Percentiles rank a stretch among this genome's conserved stretches.
Conservation (phyloP, 148 eudicot genomes). For the Diospyros kaki region DNA sequence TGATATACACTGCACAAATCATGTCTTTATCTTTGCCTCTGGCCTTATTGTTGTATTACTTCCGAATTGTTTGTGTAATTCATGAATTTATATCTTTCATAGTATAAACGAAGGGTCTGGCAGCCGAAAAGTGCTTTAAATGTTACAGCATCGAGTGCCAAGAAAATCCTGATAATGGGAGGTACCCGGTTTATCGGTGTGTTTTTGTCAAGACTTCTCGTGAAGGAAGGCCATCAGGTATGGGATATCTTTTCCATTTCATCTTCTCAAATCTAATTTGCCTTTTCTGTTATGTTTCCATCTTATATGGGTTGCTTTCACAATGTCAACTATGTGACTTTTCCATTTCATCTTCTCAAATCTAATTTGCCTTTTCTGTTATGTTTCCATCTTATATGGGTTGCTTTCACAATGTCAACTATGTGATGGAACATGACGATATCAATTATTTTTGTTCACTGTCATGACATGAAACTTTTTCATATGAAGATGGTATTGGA, state of each 20-base stretch:
- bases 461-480: too few species aligned
- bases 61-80: not conserved
- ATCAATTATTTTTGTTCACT: too few species aligned
- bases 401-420: too few species aligned
- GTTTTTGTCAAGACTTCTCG: slow-evolving; percentile 84
- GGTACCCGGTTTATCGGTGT: slow-evolving; percentile 93
- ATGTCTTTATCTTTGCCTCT: not conserved
- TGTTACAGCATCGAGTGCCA: slow-evolving; percentile 70
- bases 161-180: slow-evolving; percentile 94
- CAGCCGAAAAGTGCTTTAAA: slow-evolving; percentile 61
- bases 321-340: too few species aligned
- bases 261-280: too few species aligned
- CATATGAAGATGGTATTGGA: too few species aligned
- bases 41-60: not conserved
- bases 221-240: slow-evolving; percentile 95
- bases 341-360: not conserved
- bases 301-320: too few species aligned
- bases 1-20: not conserved
- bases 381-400: not conserved
- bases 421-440: too few species aligned
- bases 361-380: too few species aligned
- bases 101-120: slow-evolving; percentile 76
- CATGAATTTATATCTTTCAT: slow-evolving; percentile 2
- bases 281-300: not conserved
- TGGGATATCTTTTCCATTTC: not conserved